These are phyloP conservation scores for Candida sakaeoensis DNA, from an alignment of 805 yeast species.

Conservation along the genomic window DNA sequence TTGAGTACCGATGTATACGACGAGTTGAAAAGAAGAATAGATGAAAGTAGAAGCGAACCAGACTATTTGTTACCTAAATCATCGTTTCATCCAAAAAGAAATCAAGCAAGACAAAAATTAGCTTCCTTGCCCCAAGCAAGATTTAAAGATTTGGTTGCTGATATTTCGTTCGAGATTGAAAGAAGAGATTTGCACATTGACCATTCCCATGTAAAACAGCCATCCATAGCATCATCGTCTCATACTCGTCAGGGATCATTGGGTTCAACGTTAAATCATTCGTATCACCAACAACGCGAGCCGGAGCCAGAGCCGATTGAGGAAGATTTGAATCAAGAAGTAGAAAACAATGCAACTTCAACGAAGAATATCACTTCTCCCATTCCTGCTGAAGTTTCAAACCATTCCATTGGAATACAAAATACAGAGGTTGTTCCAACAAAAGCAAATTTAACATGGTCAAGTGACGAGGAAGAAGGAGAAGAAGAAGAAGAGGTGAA, in stretches of 20 bases:
- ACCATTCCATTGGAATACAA: constrained; percentile 43
- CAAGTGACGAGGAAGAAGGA: constrained; percentile 75
- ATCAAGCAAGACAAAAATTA: constrained; percentile 90
- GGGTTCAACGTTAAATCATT: background rate
- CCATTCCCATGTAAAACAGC: constrained; percentile 1
- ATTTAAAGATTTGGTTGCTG: constrained; percentile 87
- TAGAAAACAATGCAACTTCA: background rate
- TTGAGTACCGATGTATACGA: constrained; percentile 93
- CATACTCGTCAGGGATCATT: constrained; percentile 9
- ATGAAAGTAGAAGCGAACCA: constrained; percentile 54
- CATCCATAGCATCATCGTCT: constrained; percentile 4
- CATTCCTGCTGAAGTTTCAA: background rate
- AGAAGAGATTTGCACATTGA: constrained; percentile 57
- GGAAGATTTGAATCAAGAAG: constrained; percentile 4
- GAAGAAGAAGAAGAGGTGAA: constrained; percentile 18
- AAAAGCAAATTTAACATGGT: constrained; percentile 83
- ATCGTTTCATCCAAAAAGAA: constrained; percentile 86
- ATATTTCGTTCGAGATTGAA: constrained; percentile 81
- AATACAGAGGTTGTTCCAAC: constrained; percentile 76
- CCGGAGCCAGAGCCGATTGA: too few species aligned
- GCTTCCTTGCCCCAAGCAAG: constrained; percentile 77
- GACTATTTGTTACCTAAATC: constrained; percentile 65
- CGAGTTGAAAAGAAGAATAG: constrained; percentile 77
- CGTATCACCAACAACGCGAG: background rate
- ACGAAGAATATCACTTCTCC: constrained; percentile 4